A percentile compares a stretch with the other conserved stretches of the same genome.
Conservation (phyloP, 768 basidiomycete genomes). For the Boletus vinaceobasis region DNA sequence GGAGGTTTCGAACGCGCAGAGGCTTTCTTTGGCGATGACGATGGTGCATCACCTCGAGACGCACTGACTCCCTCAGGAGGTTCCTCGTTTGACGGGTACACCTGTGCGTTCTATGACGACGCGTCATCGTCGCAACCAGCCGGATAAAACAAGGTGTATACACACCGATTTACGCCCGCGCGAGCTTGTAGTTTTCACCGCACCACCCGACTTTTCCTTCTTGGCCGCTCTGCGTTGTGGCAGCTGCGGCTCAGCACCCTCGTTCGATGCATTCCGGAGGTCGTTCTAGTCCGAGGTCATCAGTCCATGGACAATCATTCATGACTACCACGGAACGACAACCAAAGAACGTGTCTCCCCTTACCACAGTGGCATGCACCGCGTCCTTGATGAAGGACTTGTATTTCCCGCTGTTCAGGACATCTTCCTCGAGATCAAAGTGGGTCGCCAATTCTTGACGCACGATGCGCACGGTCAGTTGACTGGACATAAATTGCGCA, state of each 20-base stretch:
- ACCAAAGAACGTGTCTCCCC: not conserved
- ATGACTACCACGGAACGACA: not conserved
- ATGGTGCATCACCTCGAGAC: conserved; percentile 1
- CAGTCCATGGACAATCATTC: not conserved
- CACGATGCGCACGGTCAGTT: conserved; percentile 47
- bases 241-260: not conserved
- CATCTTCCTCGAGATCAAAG: conserved; percentile 42
- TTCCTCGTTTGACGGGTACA: not conserved
- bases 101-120: not conserved
- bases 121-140: not conserved
- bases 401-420: conserved; percentile 42
- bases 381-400: conserved; percentile 44
- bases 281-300: conserved; percentile 2
- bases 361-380: conserved; percentile 16
- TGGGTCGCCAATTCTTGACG: conserved; percentile 48
- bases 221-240: not conserved
- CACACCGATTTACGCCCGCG: conserved; percentile 17
- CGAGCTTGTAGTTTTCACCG: not conserved
- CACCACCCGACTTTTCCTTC: conserved; percentile 8
- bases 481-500: conserved; percentile 9
- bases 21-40: conserved; percentile 8
- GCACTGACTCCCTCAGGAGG: not conserved
- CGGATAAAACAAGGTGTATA: not conserved
- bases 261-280: conserved; percentile 10
- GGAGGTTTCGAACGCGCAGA: conserved; percentile 8